Evolutionary conservation across 1,284 basidiomycete species (phyloP).

Genomic region (Jaminaea rosea): DNA sequence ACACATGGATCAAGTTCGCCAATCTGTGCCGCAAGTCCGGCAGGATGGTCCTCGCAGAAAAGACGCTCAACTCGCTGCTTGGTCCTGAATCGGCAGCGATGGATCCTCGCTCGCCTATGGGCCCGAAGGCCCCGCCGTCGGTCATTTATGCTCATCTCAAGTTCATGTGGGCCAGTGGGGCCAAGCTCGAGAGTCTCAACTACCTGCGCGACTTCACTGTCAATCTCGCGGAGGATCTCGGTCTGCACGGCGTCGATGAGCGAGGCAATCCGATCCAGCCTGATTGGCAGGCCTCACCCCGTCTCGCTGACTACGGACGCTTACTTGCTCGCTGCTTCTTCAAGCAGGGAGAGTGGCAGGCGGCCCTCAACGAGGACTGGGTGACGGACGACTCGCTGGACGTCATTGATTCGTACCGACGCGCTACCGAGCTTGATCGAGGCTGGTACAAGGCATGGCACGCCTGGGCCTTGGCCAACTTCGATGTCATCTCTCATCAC

Average conservation of each 20-base stretch:
- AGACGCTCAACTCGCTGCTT: slow-evolving; percentile 68
- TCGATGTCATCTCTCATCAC: slow-evolving; percentile 66
- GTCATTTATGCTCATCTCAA: slow-evolving; percentile 97
- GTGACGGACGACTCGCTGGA: slow-evolving; percentile 46
- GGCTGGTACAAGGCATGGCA: slow-evolving; percentile 99
- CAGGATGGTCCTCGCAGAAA: slow-evolving; percentile 80
- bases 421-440: slow-evolving; percentile 84
- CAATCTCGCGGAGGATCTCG: slow-evolving; percentile 64
- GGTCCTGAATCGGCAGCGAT: slow-evolving; percentile 23
- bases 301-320: slow-evolving; percentile 65
- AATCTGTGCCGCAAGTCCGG: slow-evolving; percentile 79
- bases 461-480: slow-evolving; percentile 94
- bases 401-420: slow-evolving; percentile 62
- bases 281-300: slow-evolving; percentile 36
- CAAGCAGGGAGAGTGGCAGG: slow-evolving; percentile 93
- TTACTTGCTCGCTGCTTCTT: slow-evolving; percentile 93
- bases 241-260: slow-evolving; percentile 49
- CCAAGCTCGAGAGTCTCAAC: slow-evolving; percentile 66
- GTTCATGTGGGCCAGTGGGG: slow-evolving; percentile 87
- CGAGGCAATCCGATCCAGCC: slow-evolving; percentile 28
- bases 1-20: slow-evolving; percentile 94
- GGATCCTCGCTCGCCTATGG: slow-evolving; percentile 24
- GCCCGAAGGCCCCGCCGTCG: slow-evolving; percentile 63
- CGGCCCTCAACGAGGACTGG: slow-evolving; percentile 68
- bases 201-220: slow-evolving; percentile 79